These are phyloP conservation scores for Prunus davidiana DNA, from an alignment of 306 rosid genomes.

Conservation along the genomic window DNA sequence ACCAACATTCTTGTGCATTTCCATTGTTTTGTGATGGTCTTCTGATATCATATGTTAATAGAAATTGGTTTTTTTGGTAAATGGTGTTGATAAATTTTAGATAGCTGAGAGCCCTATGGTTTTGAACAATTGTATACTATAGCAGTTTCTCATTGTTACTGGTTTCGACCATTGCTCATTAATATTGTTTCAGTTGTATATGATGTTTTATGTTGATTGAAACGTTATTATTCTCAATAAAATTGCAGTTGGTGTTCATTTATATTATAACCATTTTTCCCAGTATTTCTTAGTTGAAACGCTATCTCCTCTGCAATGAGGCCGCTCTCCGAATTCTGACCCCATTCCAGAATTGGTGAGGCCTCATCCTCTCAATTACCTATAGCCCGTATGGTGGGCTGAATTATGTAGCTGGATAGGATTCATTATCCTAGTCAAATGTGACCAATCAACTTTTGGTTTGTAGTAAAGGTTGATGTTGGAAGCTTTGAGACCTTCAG, in stretches of 20 bases:
- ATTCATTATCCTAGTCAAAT: too few relatives aligned
- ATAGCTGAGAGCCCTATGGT: not conserved
- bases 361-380: too few relatives aligned
- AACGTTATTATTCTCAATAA: constrained; percentile 16
- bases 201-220: constrained; percentile 5
- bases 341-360: too few relatives aligned
- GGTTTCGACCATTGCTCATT: constrained; percentile 11
- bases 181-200: not conserved
- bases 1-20: constrained; percentile 4
- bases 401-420: too few relatives aligned
- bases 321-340: too few relatives aligned
- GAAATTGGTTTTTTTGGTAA: not conserved
- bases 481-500: too few relatives aligned
- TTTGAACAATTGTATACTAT: not conserved
- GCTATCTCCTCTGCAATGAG: too few relatives aligned
- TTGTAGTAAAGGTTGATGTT: too few relatives aligned
- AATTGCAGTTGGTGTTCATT: not conserved
- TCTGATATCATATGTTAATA: constrained; percentile 27
- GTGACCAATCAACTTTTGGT: too few relatives aligned
- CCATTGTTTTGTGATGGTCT: constrained; percentile 4
- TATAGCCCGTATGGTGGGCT: too few relatives aligned
- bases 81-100: constrained; percentile 1
- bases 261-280: not conserved
- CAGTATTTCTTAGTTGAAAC: not conserved
- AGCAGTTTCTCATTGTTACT: not conserved